Percentiles rank a stretch among this genome's conserved stretches.
Evolutionary conservation across 768 basidiomycete genomes (phyloP).

Genomic region (Coprinopsis sp.): DNA sequence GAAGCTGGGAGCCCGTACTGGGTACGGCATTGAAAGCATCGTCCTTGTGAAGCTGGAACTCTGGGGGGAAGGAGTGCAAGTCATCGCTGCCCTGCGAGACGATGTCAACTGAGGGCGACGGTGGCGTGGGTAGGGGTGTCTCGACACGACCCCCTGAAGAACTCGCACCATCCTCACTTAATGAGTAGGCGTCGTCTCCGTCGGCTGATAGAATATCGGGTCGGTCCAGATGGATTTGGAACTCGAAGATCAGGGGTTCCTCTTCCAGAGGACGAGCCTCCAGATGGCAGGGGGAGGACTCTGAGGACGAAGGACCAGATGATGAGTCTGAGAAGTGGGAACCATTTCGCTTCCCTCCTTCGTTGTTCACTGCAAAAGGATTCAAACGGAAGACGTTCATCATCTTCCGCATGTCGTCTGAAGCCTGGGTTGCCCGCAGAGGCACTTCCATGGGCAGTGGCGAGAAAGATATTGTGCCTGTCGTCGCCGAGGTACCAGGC

Average conservation of each 20-base stretch:
- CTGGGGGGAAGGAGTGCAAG: constrained; percentile 36
- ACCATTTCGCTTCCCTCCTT: constrained; percentile 9
- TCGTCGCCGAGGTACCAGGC: neutral
- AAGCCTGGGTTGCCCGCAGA: constrained; percentile 70
- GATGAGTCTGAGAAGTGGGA: constrained; percentile 7
- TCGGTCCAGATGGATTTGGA: constrained; percentile 44
- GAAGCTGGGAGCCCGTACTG: neutral
- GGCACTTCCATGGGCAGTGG: constrained; percentile 55
- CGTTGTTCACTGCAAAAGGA: constrained; percentile 63
- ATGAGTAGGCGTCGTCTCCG: constrained; percentile 1
- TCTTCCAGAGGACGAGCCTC: constrained; percentile 57
- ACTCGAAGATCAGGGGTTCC: constrained; percentile 60
- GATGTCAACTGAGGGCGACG: neutral
- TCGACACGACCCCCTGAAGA: neutral
- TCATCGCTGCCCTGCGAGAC: constrained; percentile 13
- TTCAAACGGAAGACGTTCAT: constrained; percentile 78
- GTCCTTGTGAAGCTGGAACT: constrained; percentile 30
- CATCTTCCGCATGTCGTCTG: constrained; percentile 64
- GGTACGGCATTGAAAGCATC: constrained; percentile 17
- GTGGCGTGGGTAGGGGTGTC: constrained; percentile 8
- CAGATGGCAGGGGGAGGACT: constrained; percentile 20
- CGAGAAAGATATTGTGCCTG: neutral
- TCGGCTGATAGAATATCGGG: neutral
- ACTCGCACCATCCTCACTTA: neutral
- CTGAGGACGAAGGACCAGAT: constrained; percentile 10